Evolutionary conservation across 495 filamentous ascomycete genomes (phyloP).

Genomic region (Echria macrotheca): DNA sequence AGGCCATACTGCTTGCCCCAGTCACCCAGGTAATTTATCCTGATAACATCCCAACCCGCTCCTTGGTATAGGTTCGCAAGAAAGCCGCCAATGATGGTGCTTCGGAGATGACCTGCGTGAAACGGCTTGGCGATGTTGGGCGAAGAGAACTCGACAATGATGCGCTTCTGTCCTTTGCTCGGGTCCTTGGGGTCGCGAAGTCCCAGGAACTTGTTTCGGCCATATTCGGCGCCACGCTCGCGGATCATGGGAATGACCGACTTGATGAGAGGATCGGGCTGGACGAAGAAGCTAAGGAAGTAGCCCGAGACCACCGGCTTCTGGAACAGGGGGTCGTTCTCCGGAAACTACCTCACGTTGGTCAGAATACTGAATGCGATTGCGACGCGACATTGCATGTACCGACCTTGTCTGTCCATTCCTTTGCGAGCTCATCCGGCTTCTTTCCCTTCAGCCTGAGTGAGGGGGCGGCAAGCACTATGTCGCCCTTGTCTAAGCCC

Average conservation of each 20-base stretch:
- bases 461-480: conserved; percentile 72
- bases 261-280: conserved; percentile 50
- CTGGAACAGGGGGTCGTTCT: conserved; percentile 63
- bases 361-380: too few species aligned
- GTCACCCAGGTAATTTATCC: conserved; percentile 64
- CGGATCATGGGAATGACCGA: conserved; percentile 61
- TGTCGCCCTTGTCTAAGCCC: conserved; percentile 82
- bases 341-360: conserved; percentile 75
- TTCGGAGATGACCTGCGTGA: conserved; percentile 62
- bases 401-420: conserved; percentile 64
- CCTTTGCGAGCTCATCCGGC: conserved; percentile 61
- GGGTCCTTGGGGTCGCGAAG: conserved; percentile 63
- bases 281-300: conserved; percentile 81
- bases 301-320: conserved; percentile 57
- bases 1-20: conserved; percentile 66
- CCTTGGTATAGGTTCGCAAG: conserved; percentile 54
- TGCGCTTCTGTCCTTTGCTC: conserved; percentile 64
- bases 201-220: conserved; percentile 60
- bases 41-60: conserved; percentile 56
- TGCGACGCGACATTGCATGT: too few species aligned
- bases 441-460: conserved; percentile 79
- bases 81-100: conserved; percentile 64
- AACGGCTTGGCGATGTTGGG: conserved; percentile 65
- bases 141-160: conserved; percentile 55
- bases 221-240: conserved; percentile 55